Conservation (phyloP, 805 yeast species). For the Scheffersomyces ergatensis region DNA sequence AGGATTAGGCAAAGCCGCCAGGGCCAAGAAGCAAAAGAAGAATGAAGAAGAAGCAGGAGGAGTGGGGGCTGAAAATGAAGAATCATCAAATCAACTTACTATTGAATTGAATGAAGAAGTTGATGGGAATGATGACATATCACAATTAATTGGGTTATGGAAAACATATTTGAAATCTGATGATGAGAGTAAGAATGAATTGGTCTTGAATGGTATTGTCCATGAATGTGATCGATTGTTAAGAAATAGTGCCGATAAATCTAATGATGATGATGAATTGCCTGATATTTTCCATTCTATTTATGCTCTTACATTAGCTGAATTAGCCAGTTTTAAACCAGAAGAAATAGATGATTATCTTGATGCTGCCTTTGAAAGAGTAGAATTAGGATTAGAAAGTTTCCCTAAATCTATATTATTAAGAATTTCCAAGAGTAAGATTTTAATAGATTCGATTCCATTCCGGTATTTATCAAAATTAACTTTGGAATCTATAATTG, state of each 20-base stretch:
- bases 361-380: slow-evolving; percentile 70
- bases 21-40: slow-evolving; percentile 42
- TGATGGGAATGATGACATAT: slow-evolving; percentile 76
- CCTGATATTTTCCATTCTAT: slow-evolving; percentile 63
- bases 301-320: slow-evolving; percentile 71
- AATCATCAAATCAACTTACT: slow-evolving; percentile 27
- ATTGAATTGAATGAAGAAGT: slow-evolving; percentile 70
- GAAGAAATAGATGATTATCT: slow-evolving; percentile 48
- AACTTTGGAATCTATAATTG: slow-evolving; percentile 33
- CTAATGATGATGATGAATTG: slow-evolving; percentile 5
- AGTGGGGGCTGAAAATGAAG: slow-evolving; percentile 9
- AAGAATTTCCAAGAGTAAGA: slow-evolving; percentile 52
- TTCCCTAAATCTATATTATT: slow-evolving; percentile 47
- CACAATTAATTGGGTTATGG: slow-evolving; percentile 75
- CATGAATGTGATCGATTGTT: slow-evolving; percentile 87
- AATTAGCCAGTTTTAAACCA: slow-evolving; percentile 56
- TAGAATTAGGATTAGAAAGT: slow-evolving; percentile 53
- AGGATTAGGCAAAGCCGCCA: slow-evolving; percentile 46
- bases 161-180: slow-evolving; percentile 54
- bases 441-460: slow-evolving; percentile 58
- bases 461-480: slow-evolving; percentile 54
- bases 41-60: slow-evolving; percentile 12
- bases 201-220: slow-evolving; percentile 76
- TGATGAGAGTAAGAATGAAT: slow-evolving; percentile 60
- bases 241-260: slow-evolving; percentile 28